Percentiles rank a stretch among this genome's conserved stretches.
Conservation (phyloP, 2,329 filamentous ascomycete genomes). For the Ophiostoma angusticollis region DNA sequence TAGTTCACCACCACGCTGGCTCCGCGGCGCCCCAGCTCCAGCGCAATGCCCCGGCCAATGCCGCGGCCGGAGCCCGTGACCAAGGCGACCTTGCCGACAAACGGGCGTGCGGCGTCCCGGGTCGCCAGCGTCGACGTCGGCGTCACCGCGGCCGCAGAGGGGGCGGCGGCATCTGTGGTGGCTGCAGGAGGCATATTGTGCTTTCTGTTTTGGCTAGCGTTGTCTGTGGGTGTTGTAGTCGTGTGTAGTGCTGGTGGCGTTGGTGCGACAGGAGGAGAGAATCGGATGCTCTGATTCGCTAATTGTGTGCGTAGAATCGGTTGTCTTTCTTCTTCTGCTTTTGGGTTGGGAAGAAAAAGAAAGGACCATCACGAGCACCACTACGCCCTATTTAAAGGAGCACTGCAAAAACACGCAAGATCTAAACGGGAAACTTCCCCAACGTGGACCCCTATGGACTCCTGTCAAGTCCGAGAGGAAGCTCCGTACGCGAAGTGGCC, state of each 20-base stretch:
- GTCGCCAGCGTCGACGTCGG: no score
- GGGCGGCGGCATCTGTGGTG: no score
- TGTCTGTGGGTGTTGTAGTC: neutral
- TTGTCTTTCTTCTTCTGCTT: no score
- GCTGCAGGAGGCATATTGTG: neutral
- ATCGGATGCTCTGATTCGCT: no score
- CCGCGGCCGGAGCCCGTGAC: constrained; percentile 54
- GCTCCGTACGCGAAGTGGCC: constrained; percentile 4
- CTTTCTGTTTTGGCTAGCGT: neutral
- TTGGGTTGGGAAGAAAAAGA: no score
- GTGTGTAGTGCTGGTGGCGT: neutral
- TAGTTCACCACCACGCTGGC: constrained; percentile 58
- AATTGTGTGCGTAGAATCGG: no score
- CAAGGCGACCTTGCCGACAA: constrained; percentile 42
- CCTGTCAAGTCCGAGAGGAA: constrained; percentile 6
- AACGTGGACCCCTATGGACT: neutral
- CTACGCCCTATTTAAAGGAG: constrained; percentile 1
- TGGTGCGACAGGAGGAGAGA: neutral
- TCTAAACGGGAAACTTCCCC: neutral
- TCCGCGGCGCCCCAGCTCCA: constrained; percentile 54
- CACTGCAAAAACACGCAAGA: no score
- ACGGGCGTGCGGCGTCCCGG: constrained; percentile 13
- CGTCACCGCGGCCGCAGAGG: no score
- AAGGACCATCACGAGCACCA: neutral
- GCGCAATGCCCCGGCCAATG: constrained; percentile 52